A percentile compares a stretch with the other conserved stretches of the same genome.
These are phyloP conservation scores for Xerocomellus dryophilus DNA, from an alignment of 768 basidiomycete genomes.

Conservation along the genomic window DNA sequence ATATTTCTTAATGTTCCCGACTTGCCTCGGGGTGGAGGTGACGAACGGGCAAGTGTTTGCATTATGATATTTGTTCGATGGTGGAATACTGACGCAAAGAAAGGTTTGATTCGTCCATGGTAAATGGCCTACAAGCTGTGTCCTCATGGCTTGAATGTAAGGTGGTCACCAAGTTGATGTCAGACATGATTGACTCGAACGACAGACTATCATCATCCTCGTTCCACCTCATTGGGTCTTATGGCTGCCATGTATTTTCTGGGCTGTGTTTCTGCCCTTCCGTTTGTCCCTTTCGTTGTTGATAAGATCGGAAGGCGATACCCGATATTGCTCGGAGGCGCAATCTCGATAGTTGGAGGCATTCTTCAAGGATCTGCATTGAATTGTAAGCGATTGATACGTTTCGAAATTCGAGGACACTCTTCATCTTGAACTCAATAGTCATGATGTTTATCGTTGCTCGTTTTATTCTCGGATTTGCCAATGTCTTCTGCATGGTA, in stretches of 20 bases:
- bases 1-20: conserved; percentile 54
- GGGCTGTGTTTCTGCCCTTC: conserved; percentile 55
- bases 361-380: conserved; percentile 15
- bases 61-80: background rate
- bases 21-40: conserved; percentile 16
- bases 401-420: background rate
- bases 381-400: conserved; percentile 1
- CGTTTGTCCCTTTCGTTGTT: conserved; percentile 27
- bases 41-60: conserved; percentile 7
- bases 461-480: conserved; percentile 18
- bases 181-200: background rate
- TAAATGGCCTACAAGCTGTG: conserved; percentile 62
- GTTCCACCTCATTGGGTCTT: background rate
- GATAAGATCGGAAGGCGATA: conserved; percentile 14
- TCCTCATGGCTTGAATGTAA: conserved; percentile 54
- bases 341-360: conserved; percentile 8
- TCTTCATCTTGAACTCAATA: background rate
- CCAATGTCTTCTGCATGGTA: conserved; percentile 9
- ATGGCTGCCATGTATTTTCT: conserved; percentile 53
- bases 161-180: conserved; percentile 3
- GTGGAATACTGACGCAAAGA: background rate
- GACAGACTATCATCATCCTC: background rate
- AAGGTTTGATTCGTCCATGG: conserved; percentile 47
- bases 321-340: conserved; percentile 12
- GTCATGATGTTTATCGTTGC: conserved; percentile 9